Evolutionary conservation across 1,139 yeast genomes (phyloP).

Genomic region (Taphrina betulina): DNA sequence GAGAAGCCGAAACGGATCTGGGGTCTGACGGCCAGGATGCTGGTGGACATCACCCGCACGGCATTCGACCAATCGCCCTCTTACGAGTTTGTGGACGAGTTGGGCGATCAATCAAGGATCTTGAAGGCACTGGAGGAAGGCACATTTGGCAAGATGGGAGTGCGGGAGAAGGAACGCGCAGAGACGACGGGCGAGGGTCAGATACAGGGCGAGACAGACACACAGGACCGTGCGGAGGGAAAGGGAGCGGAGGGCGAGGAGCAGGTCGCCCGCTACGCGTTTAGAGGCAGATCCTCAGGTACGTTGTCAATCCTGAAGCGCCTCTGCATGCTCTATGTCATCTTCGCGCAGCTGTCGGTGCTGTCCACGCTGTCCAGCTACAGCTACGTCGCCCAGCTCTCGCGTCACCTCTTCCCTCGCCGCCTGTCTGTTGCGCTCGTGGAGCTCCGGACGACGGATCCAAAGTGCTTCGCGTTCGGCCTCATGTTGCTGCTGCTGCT

Average conservation of each 20-base stretch:
- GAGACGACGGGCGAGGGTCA: conserved; percentile 21
- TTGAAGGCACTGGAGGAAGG: conserved; percentile 13
- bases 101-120: conserved; percentile 20
- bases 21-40: conserved; percentile 87
- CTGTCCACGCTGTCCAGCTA: background rate
- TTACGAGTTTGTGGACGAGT: conserved; percentile 20
- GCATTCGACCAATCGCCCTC: conserved; percentile 50
- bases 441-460: conserved; percentile 4
- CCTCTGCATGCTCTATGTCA: background rate
- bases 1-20: conserved; percentile 58
- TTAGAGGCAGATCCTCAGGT: background rate
- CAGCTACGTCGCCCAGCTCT: background rate
- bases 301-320: background rate
- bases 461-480: conserved; percentile 3
- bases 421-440: background rate
- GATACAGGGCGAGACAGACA: conserved; percentile 14
- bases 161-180: conserved; percentile 9
- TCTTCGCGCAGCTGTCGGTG: conserved; percentile 10
- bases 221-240: conserved; percentile 1
- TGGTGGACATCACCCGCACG: conserved; percentile 71
- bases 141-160: conserved; percentile 8
- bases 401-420: background rate
- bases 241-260: background rate
- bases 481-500: background rate
- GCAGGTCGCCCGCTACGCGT: conserved; percentile 14